Percentiles rank a stretch among this genome's conserved stretches.
These are phyloP conservation scores for Trichodelitschia bisporula DNA, from an alignment of 495 filamentous ascomycete genomes.

Conservation along the genomic window DNA sequence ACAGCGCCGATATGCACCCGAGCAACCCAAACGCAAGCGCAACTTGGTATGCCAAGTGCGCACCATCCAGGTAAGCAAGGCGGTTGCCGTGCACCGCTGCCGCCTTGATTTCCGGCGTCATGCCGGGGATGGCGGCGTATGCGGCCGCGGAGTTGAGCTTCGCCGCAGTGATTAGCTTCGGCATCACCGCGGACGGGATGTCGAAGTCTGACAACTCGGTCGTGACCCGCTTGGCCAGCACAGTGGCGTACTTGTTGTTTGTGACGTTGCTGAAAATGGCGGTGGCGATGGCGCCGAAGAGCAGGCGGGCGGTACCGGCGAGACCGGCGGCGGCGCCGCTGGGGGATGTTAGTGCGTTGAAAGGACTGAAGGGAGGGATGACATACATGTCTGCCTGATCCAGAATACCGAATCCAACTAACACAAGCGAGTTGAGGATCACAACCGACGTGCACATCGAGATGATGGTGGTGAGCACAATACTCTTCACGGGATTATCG, in stretches of 20 bases:
- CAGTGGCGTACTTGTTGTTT: not conserved
- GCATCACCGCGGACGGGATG: not conserved
- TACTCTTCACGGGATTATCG: constrained; percentile 10
- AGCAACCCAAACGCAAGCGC: constrained; percentile 8
- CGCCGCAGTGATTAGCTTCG: not conserved
- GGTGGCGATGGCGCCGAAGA: constrained; percentile 11
- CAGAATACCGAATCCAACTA: constrained; percentile 8
- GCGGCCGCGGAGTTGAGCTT: not conserved
- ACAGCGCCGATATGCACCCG: constrained; percentile 8
- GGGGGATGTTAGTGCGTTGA: constrained; percentile 10
- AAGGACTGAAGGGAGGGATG: too few relatives aligned
- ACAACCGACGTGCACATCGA: constrained; percentile 12
- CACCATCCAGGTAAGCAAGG: constrained; percentile 7
- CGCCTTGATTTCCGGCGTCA: not conserved
- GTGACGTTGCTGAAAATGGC: constrained; percentile 1
- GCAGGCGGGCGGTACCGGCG: constrained; percentile 11
- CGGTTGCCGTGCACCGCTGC: not conserved
- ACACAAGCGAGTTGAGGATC: constrained; percentile 12
- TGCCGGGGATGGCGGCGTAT: not conserved
- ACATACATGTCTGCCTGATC: constrained; percentile 6
- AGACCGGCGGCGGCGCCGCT: constrained; percentile 12
- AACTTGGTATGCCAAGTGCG: constrained; percentile 7
- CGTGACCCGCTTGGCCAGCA: not conserved
- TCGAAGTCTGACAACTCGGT: not conserved
- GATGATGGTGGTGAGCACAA: constrained; percentile 15